These are phyloP conservation scores for Aspergillus udagawae DNA, from an alignment of 2,329 filamentous ascomycete species.

Conservation along the genomic window DNA sequence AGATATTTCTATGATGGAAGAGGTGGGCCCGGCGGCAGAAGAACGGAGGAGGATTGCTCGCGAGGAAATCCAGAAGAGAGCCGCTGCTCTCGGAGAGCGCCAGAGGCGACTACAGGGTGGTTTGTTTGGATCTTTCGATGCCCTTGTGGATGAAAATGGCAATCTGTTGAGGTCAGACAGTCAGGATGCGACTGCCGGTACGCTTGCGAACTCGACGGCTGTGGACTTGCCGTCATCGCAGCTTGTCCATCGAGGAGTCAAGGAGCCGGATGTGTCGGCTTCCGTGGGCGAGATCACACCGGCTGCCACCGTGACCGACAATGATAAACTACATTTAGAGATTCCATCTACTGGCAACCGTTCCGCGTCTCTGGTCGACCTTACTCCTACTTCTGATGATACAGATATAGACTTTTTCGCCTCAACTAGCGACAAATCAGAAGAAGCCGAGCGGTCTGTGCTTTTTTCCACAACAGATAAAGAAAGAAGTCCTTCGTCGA, in stretches of 20 bases:
- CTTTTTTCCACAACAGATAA: background rate
- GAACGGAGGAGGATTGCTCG: constrained; percentile 42
- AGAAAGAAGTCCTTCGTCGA: constrained; percentile 14
- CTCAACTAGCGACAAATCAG: constrained; percentile 6
- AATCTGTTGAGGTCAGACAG: constrained; percentile 22
- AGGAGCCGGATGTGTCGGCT: constrained; percentile 9
- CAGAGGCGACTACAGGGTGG: constrained; percentile 22
- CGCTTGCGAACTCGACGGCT: constrained; percentile 34
- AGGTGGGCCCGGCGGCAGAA: constrained; percentile 40
- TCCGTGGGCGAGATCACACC: constrained; percentile 10
- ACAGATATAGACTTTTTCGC: constrained; percentile 17
- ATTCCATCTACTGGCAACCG: constrained; percentile 36
- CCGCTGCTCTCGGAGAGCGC: constrained; percentile 37
- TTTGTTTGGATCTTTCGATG: constrained; percentile 38
- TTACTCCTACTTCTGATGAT: constrained; percentile 45
- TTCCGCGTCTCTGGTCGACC: constrained; percentile 41
- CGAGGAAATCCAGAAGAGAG: constrained; percentile 44
- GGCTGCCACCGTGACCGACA: constrained; percentile 13
- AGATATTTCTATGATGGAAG: constrained; percentile 48
- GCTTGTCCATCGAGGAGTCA: constrained; percentile 23
- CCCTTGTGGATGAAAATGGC: constrained; percentile 43
- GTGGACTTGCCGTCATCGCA: constrained; percentile 28
- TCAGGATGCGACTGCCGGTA: constrained; percentile 6
- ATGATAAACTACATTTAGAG: constrained; percentile 22
- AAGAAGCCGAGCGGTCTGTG: background rate